These are phyloP conservation scores for Xylaria scruposa DNA, from an alignment of 495 filamentous ascomycete genomes.

Conservation along the genomic window DNA sequence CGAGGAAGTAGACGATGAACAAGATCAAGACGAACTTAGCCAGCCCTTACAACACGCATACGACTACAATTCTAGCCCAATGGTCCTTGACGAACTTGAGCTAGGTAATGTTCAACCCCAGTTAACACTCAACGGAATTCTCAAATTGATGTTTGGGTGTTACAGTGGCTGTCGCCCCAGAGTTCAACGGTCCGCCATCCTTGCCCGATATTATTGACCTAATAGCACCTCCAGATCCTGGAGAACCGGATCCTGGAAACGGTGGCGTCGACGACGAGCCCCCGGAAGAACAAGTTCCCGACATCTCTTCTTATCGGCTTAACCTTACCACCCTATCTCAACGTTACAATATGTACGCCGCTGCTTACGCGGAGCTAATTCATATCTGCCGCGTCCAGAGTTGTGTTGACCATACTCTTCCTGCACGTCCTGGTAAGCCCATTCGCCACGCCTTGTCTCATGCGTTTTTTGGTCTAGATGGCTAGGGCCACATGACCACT, in stretches of 20 bases:
- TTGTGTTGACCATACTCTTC: constrained; percentile 65
- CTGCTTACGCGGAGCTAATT: constrained; percentile 74
- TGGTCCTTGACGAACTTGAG: neutral
- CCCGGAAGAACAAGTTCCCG: constrained; percentile 37
- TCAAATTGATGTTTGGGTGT: neutral
- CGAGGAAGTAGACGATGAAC: neutral
- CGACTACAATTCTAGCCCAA: too few relatives aligned
- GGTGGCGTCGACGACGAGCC: constrained; percentile 22
- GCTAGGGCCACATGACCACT: neutral
- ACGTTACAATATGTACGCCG: constrained; percentile 70
- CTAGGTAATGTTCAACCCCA: neutral
- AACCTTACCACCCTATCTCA: constrained; percentile 60
- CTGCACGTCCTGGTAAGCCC: constrained; percentile 52
- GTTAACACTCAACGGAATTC: neutral
- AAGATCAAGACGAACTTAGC: neutral
- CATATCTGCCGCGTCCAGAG: constrained; percentile 76
- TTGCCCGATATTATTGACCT: neutral
- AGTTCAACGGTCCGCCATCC: neutral
- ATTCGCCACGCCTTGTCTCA: neutral
- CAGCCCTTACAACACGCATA: neutral
- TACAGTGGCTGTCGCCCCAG: neutral
- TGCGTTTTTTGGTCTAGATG: neutral
- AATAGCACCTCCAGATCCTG: neutral
- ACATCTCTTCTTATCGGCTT: constrained; percentile 46
- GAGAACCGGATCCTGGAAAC: neutral